Evolutionary conservation across 345 rosid genomes (phyloP).

Genomic region (Populus simonii): DNA sequence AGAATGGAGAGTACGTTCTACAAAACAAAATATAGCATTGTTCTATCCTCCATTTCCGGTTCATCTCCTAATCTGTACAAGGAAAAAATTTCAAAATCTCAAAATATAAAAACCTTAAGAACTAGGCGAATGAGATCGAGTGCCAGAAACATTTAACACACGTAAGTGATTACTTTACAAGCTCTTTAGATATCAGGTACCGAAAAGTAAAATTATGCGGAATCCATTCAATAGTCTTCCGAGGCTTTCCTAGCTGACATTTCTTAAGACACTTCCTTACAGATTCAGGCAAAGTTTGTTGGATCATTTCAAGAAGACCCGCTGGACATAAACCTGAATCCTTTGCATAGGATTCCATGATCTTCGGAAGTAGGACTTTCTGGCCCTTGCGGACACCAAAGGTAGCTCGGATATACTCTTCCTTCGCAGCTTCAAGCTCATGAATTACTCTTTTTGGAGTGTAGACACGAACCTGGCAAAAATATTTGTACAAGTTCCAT

Average conservation of each 20-base stretch:
- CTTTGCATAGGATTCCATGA: slow-evolving; percentile 67
- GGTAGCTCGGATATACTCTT: slow-evolving; percentile 78
- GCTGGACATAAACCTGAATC: slow-evolving; percentile 57
- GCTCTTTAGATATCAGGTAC: slow-evolving; percentile 79
- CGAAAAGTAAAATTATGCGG: slow-evolving; percentile 84
- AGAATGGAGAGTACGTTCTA: slow-evolving; percentile 10
- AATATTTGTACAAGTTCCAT: slow-evolving; percentile 1
- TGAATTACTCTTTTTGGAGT: slow-evolving; percentile 66
- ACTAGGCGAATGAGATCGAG: slow-evolving; percentile 4
- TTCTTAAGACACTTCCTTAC: slow-evolving; percentile 48
- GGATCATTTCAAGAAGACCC: slow-evolving; percentile 64
- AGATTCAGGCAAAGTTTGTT: slow-evolving; percentile 60
- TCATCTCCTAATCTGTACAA: slow-evolving; percentile 37
- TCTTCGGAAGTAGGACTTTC: slow-evolving; percentile 76
- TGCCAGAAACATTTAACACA: neutral
- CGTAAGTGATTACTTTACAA: slow-evolving; percentile 43
- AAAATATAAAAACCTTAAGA: slow-evolving; percentile 12
- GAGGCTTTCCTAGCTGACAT: slow-evolving; percentile 54
- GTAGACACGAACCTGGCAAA: slow-evolving; percentile 71
- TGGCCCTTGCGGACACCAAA: slow-evolving; percentile 65
- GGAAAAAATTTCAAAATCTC: slow-evolving; percentile 8
- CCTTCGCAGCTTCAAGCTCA: slow-evolving; percentile 84
- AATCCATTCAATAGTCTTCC: slow-evolving; percentile 79
- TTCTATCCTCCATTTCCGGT: slow-evolving; percentile 18
- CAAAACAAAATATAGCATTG: slow-evolving; percentile 10